phyloP scores from a whole-genome alignment of 345 rosid genomes.

The Draba incana region DNA sequence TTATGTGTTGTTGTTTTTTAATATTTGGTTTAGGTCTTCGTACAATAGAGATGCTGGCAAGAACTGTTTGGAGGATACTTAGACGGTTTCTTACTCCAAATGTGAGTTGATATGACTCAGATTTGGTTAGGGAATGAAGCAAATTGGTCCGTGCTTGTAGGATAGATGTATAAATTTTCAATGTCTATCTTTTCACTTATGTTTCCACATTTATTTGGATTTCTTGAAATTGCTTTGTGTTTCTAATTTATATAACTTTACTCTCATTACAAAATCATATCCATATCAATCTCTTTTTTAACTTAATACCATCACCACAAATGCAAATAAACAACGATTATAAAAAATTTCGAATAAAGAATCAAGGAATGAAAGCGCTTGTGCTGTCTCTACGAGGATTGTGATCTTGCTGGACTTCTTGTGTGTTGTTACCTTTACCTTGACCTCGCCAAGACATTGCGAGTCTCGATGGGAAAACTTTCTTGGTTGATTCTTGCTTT shows the following conservation, averaged over 20 bases:
- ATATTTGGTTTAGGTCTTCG: slow-evolving; percentile 7
- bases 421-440: slow-evolving; percentile 32
- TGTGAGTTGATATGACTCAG: slow-evolving; percentile 28
- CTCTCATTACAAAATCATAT: slow-evolving; percentile 12
- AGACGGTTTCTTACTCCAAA: slow-evolving; percentile 7
- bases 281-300: slow-evolving; percentile 13
- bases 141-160: slow-evolving; percentile 39
- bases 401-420: slow-evolving; percentile 31
- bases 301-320: slow-evolving; percentile 13
- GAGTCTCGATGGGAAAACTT: slow-evolving; percentile 34
- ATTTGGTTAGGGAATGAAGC: slow-evolving; percentile 40
- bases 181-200: slow-evolving; percentile 32
- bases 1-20: slow-evolving; percentile 3
- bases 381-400: slow-evolving; percentile 39
- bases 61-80: slow-evolving; percentile 17
- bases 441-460: slow-evolving; percentile 42
- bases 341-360: background rate
- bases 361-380: slow-evolving; percentile 40
- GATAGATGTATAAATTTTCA: slow-evolving; percentile 34
- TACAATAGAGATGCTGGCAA: slow-evolving; percentile 29
- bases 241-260: background rate
- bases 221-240: background rate
- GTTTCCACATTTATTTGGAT: slow-evolving; percentile 5
- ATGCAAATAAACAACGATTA: background rate
- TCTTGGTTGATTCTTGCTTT: slow-evolving; percentile 35